phyloP scores from a whole-genome alignment of 257 asterid species.

The Solanum corneliomulleri region DNA sequence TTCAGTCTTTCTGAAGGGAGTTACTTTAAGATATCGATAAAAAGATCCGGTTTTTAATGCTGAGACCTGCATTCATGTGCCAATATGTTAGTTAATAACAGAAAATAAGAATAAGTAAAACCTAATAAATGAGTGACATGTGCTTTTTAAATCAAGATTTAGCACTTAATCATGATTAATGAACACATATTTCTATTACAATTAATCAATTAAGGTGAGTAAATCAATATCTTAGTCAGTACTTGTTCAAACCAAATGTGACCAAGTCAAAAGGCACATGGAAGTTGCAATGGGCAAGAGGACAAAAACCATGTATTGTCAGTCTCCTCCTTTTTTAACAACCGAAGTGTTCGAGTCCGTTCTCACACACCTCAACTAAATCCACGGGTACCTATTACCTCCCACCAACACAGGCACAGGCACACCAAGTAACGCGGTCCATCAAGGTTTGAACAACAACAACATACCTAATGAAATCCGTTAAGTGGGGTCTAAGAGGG shows the following conservation, averaged over 20 bases:
- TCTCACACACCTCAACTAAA: neutral
- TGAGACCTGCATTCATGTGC: slow-evolving; percentile 44
- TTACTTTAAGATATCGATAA: slow-evolving; percentile 52
- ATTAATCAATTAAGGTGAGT: neutral
- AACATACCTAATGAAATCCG: neutral
- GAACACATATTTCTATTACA: too few relatives aligned
- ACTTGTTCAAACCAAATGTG: neutral
- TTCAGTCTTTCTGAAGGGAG: slow-evolving; percentile 52
- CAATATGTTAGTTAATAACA: neutral
- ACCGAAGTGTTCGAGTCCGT: neutral
- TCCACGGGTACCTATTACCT: neutral
- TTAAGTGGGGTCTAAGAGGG: neutral
- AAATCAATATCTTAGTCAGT: neutral
- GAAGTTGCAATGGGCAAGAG: neutral
- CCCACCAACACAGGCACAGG: neutral
- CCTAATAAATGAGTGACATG: neutral
- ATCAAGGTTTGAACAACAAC: neutral
- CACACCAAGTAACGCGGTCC: neutral
- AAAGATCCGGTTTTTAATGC: slow-evolving; percentile 58
- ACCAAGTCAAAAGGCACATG: neutral
- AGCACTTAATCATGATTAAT: neutral
- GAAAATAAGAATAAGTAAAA: neutral
- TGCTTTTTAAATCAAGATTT: neutral
- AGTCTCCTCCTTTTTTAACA: neutral
- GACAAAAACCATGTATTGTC: neutral